Conservation (phyloP, 306 rosid species). For the Lotus japonicus region DNA sequence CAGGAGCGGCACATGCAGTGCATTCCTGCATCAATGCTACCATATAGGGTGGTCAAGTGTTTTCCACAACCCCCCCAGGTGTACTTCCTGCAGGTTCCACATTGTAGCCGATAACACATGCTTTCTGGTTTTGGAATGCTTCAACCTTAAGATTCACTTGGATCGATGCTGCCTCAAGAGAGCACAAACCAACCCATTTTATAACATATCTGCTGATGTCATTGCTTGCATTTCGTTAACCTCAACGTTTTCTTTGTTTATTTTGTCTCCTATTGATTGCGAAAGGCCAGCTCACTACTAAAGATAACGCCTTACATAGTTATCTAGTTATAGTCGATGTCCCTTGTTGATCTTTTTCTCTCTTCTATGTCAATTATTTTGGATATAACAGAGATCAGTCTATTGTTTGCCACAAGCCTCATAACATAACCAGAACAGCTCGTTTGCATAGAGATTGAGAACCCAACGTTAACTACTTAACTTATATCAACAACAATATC, state of each 20-base stretch:
- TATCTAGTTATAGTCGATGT: too few relatives aligned
- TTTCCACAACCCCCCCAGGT: slow-evolving; percentile 59
- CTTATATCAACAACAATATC: too few relatives aligned
- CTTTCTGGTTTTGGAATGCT: slow-evolving; percentile 8
- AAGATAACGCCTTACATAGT: slow-evolving; percentile 19
- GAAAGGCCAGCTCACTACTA: background rate
- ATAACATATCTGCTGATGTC: background rate
- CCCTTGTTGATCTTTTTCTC: too few relatives aligned
- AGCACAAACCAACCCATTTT: background rate
- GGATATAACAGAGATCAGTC: too few relatives aligned
- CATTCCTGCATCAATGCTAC: slow-evolving; percentile 50
- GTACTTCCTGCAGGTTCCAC: slow-evolving; percentile 37
- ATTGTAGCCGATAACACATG: slow-evolving; percentile 51
- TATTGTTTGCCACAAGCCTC: too few relatives aligned
- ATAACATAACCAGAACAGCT: too few relatives aligned
- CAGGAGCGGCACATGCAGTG: slow-evolving; percentile 69
- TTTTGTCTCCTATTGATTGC: background rate
- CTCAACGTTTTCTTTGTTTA: background rate
- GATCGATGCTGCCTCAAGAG: background rate
- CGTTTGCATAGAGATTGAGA: too few relatives aligned
- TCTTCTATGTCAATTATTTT: too few relatives aligned
- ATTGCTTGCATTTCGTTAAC: background rate
- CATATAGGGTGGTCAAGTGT: slow-evolving; percentile 39
- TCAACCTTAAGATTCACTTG: background rate
- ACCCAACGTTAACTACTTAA: too few relatives aligned